Evolutionary conservation across 768 basidiomycete species (phyloP).

Genomic region (Macrolepiota fuliginosa): DNA sequence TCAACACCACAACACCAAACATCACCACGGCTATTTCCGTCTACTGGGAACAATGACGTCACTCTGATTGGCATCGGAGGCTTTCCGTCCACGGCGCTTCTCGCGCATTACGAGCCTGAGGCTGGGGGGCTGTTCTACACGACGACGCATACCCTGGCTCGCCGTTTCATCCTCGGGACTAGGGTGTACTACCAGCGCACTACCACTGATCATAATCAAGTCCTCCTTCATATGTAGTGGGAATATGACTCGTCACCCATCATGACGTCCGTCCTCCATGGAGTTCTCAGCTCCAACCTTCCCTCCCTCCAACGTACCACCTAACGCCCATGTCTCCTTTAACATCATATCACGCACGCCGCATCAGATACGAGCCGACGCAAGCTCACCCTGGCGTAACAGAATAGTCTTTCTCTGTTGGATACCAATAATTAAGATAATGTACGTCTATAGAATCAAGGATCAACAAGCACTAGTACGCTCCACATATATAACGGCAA

Average conservation of each 20-base stretch:
- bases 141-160: not conserved
- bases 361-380: not conserved
- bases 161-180: not conserved
- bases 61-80: constrained; percentile 12
- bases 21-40: not conserved
- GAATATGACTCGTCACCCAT: not conserved
- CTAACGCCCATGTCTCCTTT: not conserved
- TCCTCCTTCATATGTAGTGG: not conserved
- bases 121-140: not conserved
- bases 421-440: not conserved
- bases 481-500: constrained; percentile 97
- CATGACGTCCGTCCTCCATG: not conserved
- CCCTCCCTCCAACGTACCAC: not conserved
- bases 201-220: not conserved
- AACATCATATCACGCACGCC: not conserved
- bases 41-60: constrained; percentile 34
- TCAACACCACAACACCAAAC: constrained; percentile 8
- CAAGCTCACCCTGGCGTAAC: not conserved
- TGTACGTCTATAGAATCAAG: constrained; percentile 16
- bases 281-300: not conserved
- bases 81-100: not conserved
- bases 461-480: constrained; percentile 61
- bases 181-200: not conserved
- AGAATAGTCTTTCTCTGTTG: not conserved
- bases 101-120: not conserved